Conservation (phyloP, 257 asterid genomes). For the Linaria vulgaris region DNA sequence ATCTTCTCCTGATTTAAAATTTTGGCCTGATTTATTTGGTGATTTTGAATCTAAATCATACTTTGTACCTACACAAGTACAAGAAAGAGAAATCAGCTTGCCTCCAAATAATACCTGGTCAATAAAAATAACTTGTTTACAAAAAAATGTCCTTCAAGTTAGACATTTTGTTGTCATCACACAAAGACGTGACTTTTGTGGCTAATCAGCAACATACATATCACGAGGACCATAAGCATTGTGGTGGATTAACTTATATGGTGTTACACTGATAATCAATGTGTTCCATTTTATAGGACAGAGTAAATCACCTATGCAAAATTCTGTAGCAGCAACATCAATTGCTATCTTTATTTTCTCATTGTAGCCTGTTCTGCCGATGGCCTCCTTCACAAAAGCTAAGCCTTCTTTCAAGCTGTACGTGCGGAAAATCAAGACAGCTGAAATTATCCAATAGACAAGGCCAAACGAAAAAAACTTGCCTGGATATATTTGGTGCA, state of each 20-base stretch:
- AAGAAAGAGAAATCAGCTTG: slow-evolving; percentile 25
- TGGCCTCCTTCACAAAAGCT: slow-evolving; percentile 92
- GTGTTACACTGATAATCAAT: not conserved
- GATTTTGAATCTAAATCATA: slow-evolving; percentile 86
- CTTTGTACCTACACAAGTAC: slow-evolving; percentile 71
- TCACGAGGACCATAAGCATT: slow-evolving; percentile 1
- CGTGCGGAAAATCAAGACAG: slow-evolving; percentile 24
- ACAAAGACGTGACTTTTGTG: not conserved
- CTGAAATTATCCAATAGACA: slow-evolving; percentile 21
- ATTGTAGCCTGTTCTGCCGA: slow-evolving; percentile 78
- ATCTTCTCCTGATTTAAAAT: slow-evolving; percentile 91
- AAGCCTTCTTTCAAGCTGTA: slow-evolving; percentile 93
- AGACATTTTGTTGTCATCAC: not conserved
- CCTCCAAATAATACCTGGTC: slow-evolving; percentile 23
- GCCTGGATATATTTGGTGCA: slow-evolving; percentile 91
- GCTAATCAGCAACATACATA: no score
- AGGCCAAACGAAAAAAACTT: slow-evolving; percentile 38
- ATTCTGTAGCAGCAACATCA: slow-evolving; percentile 90
- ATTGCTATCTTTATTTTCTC: slow-evolving; percentile 88
- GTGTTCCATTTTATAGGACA: slow-evolving; percentile 6
- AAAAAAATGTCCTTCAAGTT: not conserved
- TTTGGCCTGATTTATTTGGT: slow-evolving; percentile 83
- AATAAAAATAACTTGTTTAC: not conserved
- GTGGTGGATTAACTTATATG: not conserved
- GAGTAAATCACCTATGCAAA: slow-evolving; percentile 78